Evolutionary conservation across 129 eudicot genomes (phyloP).

Genomic region (Flaveria robusta): DNA sequence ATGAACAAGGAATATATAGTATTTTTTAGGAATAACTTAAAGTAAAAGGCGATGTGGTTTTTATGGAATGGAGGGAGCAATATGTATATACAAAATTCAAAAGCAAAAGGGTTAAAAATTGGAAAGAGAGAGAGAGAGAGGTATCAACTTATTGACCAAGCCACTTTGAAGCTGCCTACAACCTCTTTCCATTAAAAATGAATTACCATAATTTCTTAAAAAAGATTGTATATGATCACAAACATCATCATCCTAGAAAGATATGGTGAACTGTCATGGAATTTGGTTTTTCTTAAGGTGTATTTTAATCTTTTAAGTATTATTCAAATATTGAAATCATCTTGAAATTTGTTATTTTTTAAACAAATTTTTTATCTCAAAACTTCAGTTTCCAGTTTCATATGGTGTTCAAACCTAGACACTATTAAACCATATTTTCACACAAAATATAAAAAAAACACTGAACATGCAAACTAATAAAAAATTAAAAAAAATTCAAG

Average conservation of each 20-base stretch:
- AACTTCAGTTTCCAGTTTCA: not conserved
- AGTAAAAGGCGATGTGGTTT: conserved; percentile 20
- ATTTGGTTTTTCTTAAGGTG: not conserved
- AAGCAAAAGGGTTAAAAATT: conserved; percentile 22
- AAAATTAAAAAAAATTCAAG: not conserved
- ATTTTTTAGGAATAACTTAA: conserved; percentile 9
- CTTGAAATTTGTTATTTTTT: not conserved
- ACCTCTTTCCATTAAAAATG: not conserved
- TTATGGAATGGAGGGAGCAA: conserved; percentile 5
- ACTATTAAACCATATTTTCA: not conserved
- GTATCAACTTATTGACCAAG: conserved; percentile 31
- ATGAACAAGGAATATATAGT: conserved; percentile 11
- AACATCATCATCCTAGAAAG: conserved; percentile 3
- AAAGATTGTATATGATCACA: conserved; percentile 1
- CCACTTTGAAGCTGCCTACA: conserved; percentile 7
- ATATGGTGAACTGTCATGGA: not conserved
- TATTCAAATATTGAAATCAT: not conserved
- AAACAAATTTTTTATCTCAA: not conserved
- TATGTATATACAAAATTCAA: not conserved
- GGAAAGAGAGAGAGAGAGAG: conserved; percentile 21
- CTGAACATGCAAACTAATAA: not conserved
- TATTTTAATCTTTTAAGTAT: not conserved
- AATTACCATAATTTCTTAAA: not conserved
- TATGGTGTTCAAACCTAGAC: not conserved
- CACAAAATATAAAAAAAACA: not conserved